Base-by-base conservation (phyloP, 2,329 filamentous ascomycete species). In the Purpureocillium takamizusanense region DNA sequence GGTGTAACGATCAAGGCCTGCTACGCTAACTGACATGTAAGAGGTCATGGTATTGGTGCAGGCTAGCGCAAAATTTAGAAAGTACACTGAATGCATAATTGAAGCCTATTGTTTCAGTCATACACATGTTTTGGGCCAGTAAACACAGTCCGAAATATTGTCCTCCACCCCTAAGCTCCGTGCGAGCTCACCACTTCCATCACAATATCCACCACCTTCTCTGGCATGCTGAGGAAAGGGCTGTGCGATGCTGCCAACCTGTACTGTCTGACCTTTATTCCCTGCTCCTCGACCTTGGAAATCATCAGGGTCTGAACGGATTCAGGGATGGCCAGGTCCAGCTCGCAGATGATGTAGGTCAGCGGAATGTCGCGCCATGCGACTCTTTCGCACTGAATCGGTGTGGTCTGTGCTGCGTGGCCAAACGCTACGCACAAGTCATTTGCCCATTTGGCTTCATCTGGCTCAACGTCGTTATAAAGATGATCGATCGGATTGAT, bases 351-450 rank as follows among this genome's bases (percentile, higher is more conserved):
- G 15, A 40, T 18, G 29, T 40, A 40, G 7, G n/a, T 40, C 32
- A 40, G n/a, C 7, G 38, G 38, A 15, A 40, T 16, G 14, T 23
- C 16, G 11, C 38, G n/a, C 38, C 38, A 40, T n/a, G 38, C 31
- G 14, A 27, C 32, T 27, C 6, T 40, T 15, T 36, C 33, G 14
- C 32, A 35, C 7, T 31, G 7, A 12, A 40, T 35, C 8, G 38
- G 38, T 16, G 32, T 40, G 18, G 21, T 23, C n/a, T 40, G 38
- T 5, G 27, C 33, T 15, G 6, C 29, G 25, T 35, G 33, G 21
- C 21, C 21, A 25, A 25, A 25, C 6, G 21, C 6, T 10, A 25
- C 21, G 21, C 21, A 25, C 5, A 25, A 10, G 6, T 25, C 21
- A 10, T 25, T 25, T 10, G 21, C 21, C 21, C 21, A 25, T 10